A percentile compares a stretch with the other conserved stretches of the same genome.
Conservation (phyloP, 2,329 filamentous ascomycete species). For the Nakataea oryzae region DNA sequence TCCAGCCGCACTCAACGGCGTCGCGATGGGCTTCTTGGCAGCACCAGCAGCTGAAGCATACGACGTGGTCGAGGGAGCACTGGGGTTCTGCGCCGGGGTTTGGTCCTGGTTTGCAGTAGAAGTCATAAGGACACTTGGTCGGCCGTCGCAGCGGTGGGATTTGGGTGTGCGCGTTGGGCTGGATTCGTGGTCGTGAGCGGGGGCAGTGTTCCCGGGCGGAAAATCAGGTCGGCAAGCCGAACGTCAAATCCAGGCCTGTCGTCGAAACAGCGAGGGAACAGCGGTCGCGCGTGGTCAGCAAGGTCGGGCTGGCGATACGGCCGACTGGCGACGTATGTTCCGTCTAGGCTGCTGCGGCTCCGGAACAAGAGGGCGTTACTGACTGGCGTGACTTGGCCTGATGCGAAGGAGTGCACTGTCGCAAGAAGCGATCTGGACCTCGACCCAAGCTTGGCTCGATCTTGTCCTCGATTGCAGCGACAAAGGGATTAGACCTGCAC, state of each 20-base stretch:
- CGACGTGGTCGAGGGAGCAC: constrained; percentile 47
- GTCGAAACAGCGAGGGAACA: constrained; percentile 1
- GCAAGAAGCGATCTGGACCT: not conserved
- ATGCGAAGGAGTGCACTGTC: not conserved
- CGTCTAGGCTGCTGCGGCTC: not conserved
- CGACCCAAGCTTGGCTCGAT: not conserved
- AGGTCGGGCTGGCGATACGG: not conserved
- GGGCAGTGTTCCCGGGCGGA: constrained; percentile 2
- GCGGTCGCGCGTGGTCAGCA: not conserved
- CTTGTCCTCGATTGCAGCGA: not conserved
- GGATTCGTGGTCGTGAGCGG: constrained; percentile 6
- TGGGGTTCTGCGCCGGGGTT: constrained; percentile 45
- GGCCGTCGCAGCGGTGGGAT: constrained; percentile 5
- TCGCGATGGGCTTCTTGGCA: constrained; percentile 51
- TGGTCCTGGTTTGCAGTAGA: constrained; percentile 43
- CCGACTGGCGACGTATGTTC: not conserved
- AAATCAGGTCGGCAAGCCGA: constrained; percentile 1
- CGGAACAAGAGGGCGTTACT: not conserved
- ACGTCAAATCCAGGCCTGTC: constrained; percentile 3
- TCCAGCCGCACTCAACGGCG: constrained; percentile 50
- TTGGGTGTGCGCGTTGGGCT: constrained; percentile 7
- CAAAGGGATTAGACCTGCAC: not conserved
- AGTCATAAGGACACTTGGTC: constrained; percentile 42
- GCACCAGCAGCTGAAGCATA: constrained; percentile 59
- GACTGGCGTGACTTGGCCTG: not conserved